Conservation (phyloP, 164 flowering plant species). For the Akebia trifoliata region DNA sequence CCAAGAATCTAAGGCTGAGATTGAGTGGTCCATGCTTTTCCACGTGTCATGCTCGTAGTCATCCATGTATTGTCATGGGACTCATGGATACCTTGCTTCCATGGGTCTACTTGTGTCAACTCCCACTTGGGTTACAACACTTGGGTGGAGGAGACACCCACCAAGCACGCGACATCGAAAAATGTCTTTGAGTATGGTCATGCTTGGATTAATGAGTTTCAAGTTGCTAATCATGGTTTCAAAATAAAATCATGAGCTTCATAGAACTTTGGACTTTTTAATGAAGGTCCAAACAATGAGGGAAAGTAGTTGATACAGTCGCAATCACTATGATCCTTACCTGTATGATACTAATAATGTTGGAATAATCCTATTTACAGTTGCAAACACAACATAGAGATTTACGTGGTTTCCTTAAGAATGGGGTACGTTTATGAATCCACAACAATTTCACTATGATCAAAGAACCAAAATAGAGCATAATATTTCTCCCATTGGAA, state of each 20-base stretch:
- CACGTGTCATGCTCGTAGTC: background rate
- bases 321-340: no score
- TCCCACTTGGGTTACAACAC: conserved; percentile 5
- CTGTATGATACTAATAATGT: no score
- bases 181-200: background rate
- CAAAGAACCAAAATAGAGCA: no score
- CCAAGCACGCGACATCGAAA: conserved; percentile 6
- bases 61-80: conserved; percentile 14
- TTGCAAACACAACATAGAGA: no score
- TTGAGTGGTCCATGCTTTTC: conserved; percentile 15
- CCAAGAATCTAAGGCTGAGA: conserved; percentile 6
- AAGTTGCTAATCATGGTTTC: conserved; percentile 18
- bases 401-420: no score
- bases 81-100: background rate
- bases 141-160: conserved; percentile 5
- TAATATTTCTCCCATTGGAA: no score
- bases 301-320: no score
- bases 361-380: no score
- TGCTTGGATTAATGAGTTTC: no score
- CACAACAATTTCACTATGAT: no score
- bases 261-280: conserved; percentile 2
- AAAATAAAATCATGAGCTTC: conserved; percentile 17
- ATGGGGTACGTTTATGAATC: no score
- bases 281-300: no score
- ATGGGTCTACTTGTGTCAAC: conserved; percentile 5